Evolutionary conservation across 2,329 filamentous ascomycete genomes (phyloP), one percentile per base, ranked within the genome.

Genomic region (Metarhizium sp.): DNA sequence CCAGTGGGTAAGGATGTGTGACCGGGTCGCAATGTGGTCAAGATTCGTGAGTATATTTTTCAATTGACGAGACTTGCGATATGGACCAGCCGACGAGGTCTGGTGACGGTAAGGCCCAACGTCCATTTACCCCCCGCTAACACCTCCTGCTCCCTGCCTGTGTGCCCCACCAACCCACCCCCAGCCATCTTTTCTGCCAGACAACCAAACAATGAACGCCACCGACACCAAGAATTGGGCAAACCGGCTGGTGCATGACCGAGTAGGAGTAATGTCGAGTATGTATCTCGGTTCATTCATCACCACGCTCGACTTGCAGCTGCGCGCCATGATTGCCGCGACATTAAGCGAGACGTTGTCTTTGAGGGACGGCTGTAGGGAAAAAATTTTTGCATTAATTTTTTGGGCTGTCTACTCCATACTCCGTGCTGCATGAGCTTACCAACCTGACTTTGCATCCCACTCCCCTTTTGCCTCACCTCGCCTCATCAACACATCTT

Each of bases 61-160:
- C 6, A 36, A 13, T 13, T 36, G 8, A 25, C 3, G 25, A 25
- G 25, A 25, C 25, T 25, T 25, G 25, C 25, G 25, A 25, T 42
- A 32, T 52, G 20, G 4, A 43, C 38, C 14, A 32, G 40, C n/a
- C 16, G 25, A 51, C 40, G 46, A 47, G 53, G 49, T 52, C 55
- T 52, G 55, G 50, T 55, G 52, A 57, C 52, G 49, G 53, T 43
- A 16, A 51, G 42, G 52, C 52, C 52, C 52, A 54, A 54, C 40
- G 42, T 38, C 29, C 45, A 40, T 20, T 25, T 16, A 18, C 14
- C 11, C 40, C 6, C 11, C 10, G 20, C 16, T 20, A 30, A 50
- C 29, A 30, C 53, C 47, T 36, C 49, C 52, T 16, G 34, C 30
- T n/a, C 30, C 45, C 36, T 14, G 25, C 42, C 51, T 18, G 25